Percentiles rank a stretch among this genome's conserved stretches.
Evolutionary conservation across 2,329 filamentous ascomycete genomes (phyloP).

Genomic region (Botrytis paeoniae): DNA sequence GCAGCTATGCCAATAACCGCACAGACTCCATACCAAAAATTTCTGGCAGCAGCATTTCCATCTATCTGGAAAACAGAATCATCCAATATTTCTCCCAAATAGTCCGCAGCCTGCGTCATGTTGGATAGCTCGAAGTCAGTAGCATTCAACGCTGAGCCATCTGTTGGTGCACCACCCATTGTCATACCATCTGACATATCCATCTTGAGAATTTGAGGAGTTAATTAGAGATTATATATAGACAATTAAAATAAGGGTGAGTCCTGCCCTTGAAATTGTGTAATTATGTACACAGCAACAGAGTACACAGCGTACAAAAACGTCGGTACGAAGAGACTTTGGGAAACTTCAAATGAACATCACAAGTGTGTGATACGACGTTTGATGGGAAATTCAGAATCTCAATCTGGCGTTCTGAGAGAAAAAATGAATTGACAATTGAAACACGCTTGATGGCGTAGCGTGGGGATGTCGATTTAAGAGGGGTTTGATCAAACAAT

Average conservation of each 20-base stretch:
- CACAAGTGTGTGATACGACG: neutral
- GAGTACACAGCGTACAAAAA: neutral
- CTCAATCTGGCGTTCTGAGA: neutral
- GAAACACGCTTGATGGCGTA: slow-evolving; percentile 2
- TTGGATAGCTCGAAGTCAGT: slow-evolving; percentile 41
- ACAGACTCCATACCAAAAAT: slow-evolving; percentile 43
- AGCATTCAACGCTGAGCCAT: slow-evolving; percentile 33
- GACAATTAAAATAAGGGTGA: neutral
- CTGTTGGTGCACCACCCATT: slow-evolving; percentile 30
- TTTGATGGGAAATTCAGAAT: neutral
- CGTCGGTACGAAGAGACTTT: neutral
- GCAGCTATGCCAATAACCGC: slow-evolving; percentile 38
- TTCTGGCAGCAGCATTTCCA: slow-evolving; percentile 39
- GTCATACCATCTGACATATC: slow-evolving; percentile 25
- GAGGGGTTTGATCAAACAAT: slow-evolving; percentile 4
- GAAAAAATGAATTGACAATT: neutral
- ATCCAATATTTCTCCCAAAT: slow-evolving; percentile 40
- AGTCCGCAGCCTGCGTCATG: slow-evolving; percentile 38
- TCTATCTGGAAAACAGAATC: slow-evolving; percentile 39
- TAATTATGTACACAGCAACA: neutral
- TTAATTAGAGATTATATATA: neutral
- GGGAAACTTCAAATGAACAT: neutral
- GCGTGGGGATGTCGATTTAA: neutral
- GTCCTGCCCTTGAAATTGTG: neutral
- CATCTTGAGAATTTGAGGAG: slow-evolving; percentile 17